phyloP scores from a whole-genome alignment of 768 basidiomycete species.

The Mycena venus region DNA sequence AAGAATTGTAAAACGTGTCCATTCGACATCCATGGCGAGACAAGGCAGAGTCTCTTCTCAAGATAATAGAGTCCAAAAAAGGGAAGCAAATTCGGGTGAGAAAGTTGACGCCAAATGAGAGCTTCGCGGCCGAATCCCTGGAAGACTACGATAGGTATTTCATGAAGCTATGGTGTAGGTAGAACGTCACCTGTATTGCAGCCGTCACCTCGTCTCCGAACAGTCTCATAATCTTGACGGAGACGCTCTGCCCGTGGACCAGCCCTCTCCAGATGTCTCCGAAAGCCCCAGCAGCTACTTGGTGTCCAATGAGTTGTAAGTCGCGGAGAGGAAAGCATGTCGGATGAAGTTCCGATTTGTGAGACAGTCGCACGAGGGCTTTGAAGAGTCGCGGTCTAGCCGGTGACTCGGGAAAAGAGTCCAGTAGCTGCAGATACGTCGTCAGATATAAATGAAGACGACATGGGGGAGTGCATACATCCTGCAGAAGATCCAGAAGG shows the following conservation, averaged over 20 bases:
- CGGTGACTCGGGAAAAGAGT: constrained; percentile 20
- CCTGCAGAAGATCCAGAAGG: constrained; percentile 29
- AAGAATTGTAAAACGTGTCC: constrained; percentile 27
- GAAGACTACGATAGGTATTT: neutral
- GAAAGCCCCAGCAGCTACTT: constrained; percentile 31
- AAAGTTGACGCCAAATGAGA: constrained; percentile 32
- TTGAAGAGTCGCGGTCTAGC: constrained; percentile 12
- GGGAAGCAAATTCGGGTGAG: constrained; percentile 36
- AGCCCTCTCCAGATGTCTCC: constrained; percentile 29
- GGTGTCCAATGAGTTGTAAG: constrained; percentile 21
- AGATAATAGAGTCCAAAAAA: constrained; percentile 31
- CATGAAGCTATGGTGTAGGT: neutral
- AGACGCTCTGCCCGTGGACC: constrained; percentile 30
- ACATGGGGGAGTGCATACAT: neutral
- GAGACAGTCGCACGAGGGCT: constrained; percentile 27
- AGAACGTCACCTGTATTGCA: constrained; percentile 10
- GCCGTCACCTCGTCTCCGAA: constrained; percentile 9
- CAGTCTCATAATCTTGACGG: constrained; percentile 31
- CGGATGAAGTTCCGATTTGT: constrained; percentile 23
- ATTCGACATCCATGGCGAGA: constrained; percentile 17
- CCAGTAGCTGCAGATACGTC: constrained; percentile 13
- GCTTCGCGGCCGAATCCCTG: constrained; percentile 29
- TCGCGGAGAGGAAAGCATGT: constrained; percentile 27
- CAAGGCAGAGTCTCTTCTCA: constrained; percentile 29
- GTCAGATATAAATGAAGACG: neutral